Evolutionary conservation across 2,329 filamentous ascomycete species (phyloP), one percentile per base, ranked within the genome.

Genomic region (Paracoccidioides brasiliensis): DNA sequence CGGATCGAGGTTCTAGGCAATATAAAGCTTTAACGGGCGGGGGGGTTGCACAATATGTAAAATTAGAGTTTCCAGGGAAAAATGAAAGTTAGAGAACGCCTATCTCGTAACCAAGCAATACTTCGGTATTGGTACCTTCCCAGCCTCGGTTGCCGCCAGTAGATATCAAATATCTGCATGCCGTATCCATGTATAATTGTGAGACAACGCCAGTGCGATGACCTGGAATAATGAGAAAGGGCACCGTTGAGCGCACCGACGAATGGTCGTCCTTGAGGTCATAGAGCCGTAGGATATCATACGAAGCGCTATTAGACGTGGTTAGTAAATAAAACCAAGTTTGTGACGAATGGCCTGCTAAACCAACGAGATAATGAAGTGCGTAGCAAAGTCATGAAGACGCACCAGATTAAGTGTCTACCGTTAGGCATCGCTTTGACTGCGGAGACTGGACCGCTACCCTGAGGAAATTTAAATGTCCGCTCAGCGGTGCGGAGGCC

Each of bases 161-260:
- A 1, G 88, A 91, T 38, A 98, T 80, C 85, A 98, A 91, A 67
- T 90, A 97, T 15, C 83, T 80, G 67, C 88, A 91, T 0, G 88
- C 87, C 4, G 87, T 87, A 68, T 98, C 93, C 49, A 96, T 78
- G 65, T 91, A 93, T 8, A 97, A 74, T 58, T 86, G 83, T 0
- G 86, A 88, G 44, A 96, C 91, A 44, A 95, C 88, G 46, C 91
- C 91, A 0, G 90, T 90, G 14, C 89, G 77, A 66, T 86, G 93
- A 0, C 93, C 93, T 0, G 93, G 93, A 30, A 98, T 85, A 61
- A 98, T 96, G n/a, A 95, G 79, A 70, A 97, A 98, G 0, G 93
- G 93, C 0, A 95, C 89, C 0, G 85, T 84, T 0, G 88, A 87
- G 66, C 89, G 85, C 64, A 84, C 88, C 42, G 79, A 76, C 0